Evolutionary conservation across 108 stramenopile genomes (phyloP).

Genomic region (Nannochloropsis gaditana): DNA sequence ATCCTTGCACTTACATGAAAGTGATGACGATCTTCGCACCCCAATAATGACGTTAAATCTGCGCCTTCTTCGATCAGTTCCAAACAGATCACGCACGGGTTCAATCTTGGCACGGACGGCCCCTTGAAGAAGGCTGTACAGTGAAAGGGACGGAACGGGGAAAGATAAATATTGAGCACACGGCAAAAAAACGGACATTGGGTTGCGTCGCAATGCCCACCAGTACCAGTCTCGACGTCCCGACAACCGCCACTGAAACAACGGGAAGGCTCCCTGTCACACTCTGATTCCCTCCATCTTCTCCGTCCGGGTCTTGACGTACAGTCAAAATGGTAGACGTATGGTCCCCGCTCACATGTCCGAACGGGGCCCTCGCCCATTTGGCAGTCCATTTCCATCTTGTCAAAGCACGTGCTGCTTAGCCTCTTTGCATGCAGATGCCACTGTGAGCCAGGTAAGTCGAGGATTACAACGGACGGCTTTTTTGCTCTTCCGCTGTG

Average conservation of each 20-base stretch:
- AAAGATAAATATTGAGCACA: background rate
- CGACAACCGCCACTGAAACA: background rate
- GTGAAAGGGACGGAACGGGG: background rate
- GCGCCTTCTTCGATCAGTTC: background rate
- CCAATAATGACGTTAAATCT: background rate
- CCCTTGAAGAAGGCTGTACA: background rate
- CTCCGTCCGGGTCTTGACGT: background rate
- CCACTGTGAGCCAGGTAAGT: no score
- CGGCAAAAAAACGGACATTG: no score
- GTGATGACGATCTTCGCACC: slow-evolving; percentile 14
- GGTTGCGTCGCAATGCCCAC: background rate
- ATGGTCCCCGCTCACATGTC: background rate
- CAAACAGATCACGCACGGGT: slow-evolving; percentile 9
- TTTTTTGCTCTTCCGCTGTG: no score
- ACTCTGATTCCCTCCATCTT: background rate
- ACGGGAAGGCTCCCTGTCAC: background rate
- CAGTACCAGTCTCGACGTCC: background rate
- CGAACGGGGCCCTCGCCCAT: background rate
- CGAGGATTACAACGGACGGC: no score
- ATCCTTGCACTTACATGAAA: background rate
- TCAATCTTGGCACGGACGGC: background rate
- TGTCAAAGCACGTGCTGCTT: background rate
- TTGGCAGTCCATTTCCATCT: background rate
- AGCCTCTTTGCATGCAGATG: background rate
- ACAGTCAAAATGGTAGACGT: background rate